Base-by-base conservation (phyloP, 2,329 filamentous ascomycete species). In the Fusarium oligoseptatum region DNA sequence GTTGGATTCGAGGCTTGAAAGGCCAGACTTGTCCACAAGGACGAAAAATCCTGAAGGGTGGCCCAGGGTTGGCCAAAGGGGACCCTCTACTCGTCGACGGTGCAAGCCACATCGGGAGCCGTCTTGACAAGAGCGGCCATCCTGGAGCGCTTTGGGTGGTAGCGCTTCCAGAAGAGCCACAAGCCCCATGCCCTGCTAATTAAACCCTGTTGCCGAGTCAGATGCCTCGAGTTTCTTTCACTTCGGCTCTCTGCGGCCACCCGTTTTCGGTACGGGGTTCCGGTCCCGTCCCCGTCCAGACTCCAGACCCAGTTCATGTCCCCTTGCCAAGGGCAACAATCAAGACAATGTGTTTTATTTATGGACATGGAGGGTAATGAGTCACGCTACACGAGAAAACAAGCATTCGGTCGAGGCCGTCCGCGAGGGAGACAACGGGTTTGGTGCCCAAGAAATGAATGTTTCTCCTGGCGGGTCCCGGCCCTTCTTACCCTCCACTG, bases 161-260 rank as follows among this genome's bases (percentile, higher is more conserved):
- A 71, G 52, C 66, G 50, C 63, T 76, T 76, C 70, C 60, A 76
- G 66, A 78, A 71, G 45, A 56, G 67, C 67, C 61, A 70, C 67
- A 58, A 56, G 56, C 50, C 72, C 69, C 72, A 62, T 72, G 69
- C 60, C 36, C 37, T 61, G 43, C 71, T 72, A 77, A 77, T 72
- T 69, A 71, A 78, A 78, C 76, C 76, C 69, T 78, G 75, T 78
- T 75, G 75, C 74, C 73, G 66, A 78, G 75, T 75, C 76, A 78
- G 72, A 68, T 75, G 58, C 69, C 27, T 66, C 64, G 60, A 67
- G 24, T 52, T 32, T 52, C 48, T 52, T 32, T 52, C 43, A 48
- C 57, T 78, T 78, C 67, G 70, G 66, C 71, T 71, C 60, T 43
- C 68, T 71, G 72, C 68, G 68, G 66, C 67, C 64, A 67, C 75